Evolutionary conservation across 2,329 filamentous ascomycete species (phyloP), one percentile per base, ranked within the genome.

Genomic region (Aspergillus sp.): DNA sequence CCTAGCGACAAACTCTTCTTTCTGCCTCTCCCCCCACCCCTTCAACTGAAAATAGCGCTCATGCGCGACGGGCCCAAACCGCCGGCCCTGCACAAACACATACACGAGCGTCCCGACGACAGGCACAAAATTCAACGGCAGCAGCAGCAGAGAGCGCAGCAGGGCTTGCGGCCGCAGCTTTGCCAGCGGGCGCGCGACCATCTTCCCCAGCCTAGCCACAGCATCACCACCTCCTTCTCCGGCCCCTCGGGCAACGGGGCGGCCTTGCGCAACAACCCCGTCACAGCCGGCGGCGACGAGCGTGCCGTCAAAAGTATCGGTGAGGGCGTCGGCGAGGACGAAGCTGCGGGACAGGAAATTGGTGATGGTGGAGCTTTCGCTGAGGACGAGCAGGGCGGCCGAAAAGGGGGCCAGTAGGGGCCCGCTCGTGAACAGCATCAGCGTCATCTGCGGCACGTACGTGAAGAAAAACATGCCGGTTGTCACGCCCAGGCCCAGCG

Each of bases 111-210:
- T 96, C 5, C 93, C 93, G 16, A 96, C 83, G 0, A 97, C 81
- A 0, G 93, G 93, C 48, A 97, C 91, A 68, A 96, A 91, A 76
- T 97, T 97, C 55, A 97, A 80, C 10, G 93, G 92, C 40, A 96
- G 78, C 68, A 95, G 94, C 75, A 97, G 83, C 58, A 96, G 68
- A 64, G 93, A 93, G 40, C 89, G 80, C 36, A 96, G 75, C 42
- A 96, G 72, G 6, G 87, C 85, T 63, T 73, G 72, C 1, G 80
- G 76, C 52, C 80, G 80, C 54, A 78, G 76, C 21, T 34, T 45
- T 10, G 52, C 42, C 16, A 85, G 81, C 0, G 81, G 82, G 60
- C 77, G 81, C 59, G n/a, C n/a, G n/a, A 82, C 66, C 45, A 84
- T 63, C 63, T 81, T 83, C 23, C 84, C 85, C 23, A 87, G 64